Conservation (phyloP, 2,329 filamentous ascomycete species). For the Diaporthe vaccinii region DNA sequence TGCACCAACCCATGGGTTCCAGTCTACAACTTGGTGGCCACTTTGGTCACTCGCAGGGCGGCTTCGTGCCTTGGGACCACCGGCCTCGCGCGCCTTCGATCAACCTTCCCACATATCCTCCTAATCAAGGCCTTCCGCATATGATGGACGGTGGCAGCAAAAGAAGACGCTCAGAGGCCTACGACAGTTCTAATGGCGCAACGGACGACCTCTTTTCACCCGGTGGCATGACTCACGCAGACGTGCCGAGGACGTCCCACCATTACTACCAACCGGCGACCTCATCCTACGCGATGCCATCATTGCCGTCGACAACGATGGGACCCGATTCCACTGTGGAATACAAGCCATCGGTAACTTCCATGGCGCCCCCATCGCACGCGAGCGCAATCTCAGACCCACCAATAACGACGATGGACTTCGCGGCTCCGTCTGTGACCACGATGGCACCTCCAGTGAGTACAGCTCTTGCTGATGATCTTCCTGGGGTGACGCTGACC, state of each 20-base stretch:
- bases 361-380: slow-evolving; percentile 29
- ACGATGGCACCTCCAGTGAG: slow-evolving; percentile 38
- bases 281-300: slow-evolving; percentile 35
- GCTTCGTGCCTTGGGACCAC: slow-evolving; percentile 34
- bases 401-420: slow-evolving; percentile 37
- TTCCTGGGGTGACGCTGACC: slow-evolving; percentile 26
- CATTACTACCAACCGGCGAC: slow-evolving; percentile 29
- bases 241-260: slow-evolving; percentile 25
- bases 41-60: slow-evolving; percentile 17
- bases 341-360: slow-evolving; percentile 29
- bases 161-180: slow-evolving; percentile 36
- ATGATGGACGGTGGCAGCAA: slow-evolving; percentile 34
- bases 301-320: slow-evolving; percentile 26
- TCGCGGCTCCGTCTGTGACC: slow-evolving; percentile 33
- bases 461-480: slow-evolving; percentile 26
- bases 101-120: slow-evolving; percentile 28
- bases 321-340: slow-evolving; percentile 15
- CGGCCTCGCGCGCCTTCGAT: slow-evolving; percentile 31
- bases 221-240: slow-evolving; percentile 30
- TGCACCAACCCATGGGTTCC: slow-evolving; percentile 25
- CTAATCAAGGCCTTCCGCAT: slow-evolving; percentile 9
- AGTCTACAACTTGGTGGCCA: slow-evolving; percentile 29
- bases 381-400: slow-evolving; percentile 31
- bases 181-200: slow-evolving; percentile 23
- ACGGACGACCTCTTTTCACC: slow-evolving; percentile 36